phyloP scores from a whole-genome alignment of 176 grass and related monocot species.

The Zea luxurians region DNA sequence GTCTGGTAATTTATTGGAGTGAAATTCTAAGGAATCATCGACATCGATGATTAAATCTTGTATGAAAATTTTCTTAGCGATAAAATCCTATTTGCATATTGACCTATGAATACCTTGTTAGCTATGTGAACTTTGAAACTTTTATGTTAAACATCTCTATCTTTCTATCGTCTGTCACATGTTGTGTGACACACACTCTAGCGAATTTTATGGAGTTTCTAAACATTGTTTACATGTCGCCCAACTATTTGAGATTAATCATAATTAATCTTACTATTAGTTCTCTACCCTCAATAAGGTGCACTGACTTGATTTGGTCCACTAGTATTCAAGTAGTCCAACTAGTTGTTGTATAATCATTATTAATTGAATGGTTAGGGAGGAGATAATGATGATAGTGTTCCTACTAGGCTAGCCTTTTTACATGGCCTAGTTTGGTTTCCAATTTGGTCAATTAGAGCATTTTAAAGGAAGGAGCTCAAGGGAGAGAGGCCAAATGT shows the following conservation, averaged over 20 bases:
- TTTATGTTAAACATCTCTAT: not conserved
- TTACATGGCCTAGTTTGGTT: not conserved
- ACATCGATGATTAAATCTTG: not conserved
- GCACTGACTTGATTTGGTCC: not conserved
- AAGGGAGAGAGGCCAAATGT: not conserved
- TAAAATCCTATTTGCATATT: not conserved
- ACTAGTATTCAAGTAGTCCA: not conserved
- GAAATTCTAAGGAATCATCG: not conserved
- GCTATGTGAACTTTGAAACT: not conserved
- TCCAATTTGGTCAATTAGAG: not conserved
- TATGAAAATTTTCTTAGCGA: not conserved
- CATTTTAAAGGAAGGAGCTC: not conserved
- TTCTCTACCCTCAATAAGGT: not conserved
- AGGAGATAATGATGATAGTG: no score
- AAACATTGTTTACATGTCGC: not conserved
- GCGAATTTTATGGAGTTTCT: not conserved
- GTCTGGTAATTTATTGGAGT: not conserved
- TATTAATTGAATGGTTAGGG: not conserved
- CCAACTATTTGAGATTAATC: not conserved
- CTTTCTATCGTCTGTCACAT: not conserved
- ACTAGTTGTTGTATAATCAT: not conserved
- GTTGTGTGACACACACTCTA: not conserved
- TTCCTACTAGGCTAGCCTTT: not conserved
- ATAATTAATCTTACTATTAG: not conserved
- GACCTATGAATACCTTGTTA: not conserved